Base-by-base conservation (phyloP, 768 basidiomycete species). In the Myochromella boudieri region DNA sequence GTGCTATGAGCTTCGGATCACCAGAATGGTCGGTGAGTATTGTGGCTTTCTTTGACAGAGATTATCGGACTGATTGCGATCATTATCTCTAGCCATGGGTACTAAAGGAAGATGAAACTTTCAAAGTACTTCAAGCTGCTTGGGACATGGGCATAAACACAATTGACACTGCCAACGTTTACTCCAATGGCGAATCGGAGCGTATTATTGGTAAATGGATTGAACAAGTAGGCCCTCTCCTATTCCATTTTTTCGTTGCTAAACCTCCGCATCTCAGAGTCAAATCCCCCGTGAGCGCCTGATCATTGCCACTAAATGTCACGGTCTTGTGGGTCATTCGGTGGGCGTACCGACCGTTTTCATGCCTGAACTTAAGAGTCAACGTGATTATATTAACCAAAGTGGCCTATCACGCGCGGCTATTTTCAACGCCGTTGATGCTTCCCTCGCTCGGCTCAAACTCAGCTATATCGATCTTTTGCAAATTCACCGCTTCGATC, bases 71-170 rank as follows among this genome's bases (percentile, higher is more conserved):
- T 39, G 17, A 38, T 9, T 10, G 25, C 8, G 25, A 3, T 31
- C 67, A 63, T 57, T 58, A 3, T 5, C 21, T 11, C 3, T 36
- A 75, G 52, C 58, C 60, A 1, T 81, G 80, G 80, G 70, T 80
- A 10, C 52, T 77, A 17, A 70, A 66, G 3, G 76, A 79, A 49
- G 73, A 75, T 40, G 67, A 74, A 37, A 65, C 68, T 0, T 39
- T 75, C 6, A 52, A 68, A 42, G 73, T 80, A 42, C 67, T 81
- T 25, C 75, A 74, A 55, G 60, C 64, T 6, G 80, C 79, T 32
- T 79, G 60, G 62, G 62, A 64, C 34, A 25, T 33, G 10, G 71
- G 70, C 4, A 64, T 71, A 51, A 64, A 62, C 42, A 68, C 67
- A 1, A 65, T 67, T 47, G 70, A 71, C 45, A 69, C 68, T 1